Conservation (phyloP, 208 protist genomes). For the Acanthamoeba lenticulata region DNA sequence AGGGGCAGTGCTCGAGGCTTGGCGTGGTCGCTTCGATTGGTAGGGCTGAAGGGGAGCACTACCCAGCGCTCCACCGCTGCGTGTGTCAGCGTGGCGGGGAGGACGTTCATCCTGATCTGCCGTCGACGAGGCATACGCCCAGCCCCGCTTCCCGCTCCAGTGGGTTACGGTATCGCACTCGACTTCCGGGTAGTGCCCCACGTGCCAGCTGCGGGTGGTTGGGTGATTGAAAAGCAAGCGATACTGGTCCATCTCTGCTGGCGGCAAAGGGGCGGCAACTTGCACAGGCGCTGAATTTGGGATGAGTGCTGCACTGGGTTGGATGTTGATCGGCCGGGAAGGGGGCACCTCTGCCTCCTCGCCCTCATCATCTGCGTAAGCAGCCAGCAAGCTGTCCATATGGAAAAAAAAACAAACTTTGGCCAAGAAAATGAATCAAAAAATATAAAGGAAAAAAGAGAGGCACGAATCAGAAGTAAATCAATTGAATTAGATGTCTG, state of each 20-base stretch:
- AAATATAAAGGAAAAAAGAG: no score
- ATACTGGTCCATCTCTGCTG: constrained; percentile 18
- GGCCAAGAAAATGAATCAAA: no score
- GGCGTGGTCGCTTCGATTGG: background rate
- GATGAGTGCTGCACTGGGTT: no score
- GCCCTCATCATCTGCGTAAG: background rate
- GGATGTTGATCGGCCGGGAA: no score
- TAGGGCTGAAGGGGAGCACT: background rate
- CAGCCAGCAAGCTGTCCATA: background rate
- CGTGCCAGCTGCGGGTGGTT: no score
- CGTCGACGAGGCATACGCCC: no score
- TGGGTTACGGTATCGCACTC: background rate
- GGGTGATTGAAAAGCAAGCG: background rate
- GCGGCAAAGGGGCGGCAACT: background rate
- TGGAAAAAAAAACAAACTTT: background rate
- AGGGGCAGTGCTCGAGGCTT: background rate
- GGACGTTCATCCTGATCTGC: no score
- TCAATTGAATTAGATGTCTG: no score
- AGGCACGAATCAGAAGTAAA: no score
- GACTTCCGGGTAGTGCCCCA: background rate
- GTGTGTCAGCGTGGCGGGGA: no score
- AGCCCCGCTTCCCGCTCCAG: no score
- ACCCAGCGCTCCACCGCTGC: no score
- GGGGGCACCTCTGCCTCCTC: background rate
- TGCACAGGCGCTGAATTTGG: background rate